phyloP scores from a whole-genome alignment of 305 asterid species.

The Coffea humblotiana region DNA sequence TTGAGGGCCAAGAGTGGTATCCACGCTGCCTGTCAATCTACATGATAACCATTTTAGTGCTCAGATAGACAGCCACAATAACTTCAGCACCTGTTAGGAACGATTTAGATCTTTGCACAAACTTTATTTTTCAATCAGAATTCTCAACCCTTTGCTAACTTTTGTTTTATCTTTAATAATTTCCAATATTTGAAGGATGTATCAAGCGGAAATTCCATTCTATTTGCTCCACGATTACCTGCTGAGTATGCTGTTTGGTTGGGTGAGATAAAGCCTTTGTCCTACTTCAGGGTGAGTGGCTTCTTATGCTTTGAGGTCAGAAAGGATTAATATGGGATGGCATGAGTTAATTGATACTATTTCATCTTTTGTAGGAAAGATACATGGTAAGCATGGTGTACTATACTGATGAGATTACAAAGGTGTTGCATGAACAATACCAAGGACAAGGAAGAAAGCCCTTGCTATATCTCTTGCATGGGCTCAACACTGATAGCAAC shows the following conservation, averaged over 20 bases:
- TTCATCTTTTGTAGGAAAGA: slow-evolving; percentile 55
- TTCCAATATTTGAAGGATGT: slow-evolving; percentile 56
- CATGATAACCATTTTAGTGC: neutral
- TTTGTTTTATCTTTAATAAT: slow-evolving; percentile 11
- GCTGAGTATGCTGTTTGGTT: slow-evolving; percentile 88
- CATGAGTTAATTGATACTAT: slow-evolving; percentile 17
- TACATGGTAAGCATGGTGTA: slow-evolving; percentile 60
- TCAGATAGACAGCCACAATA: neutral
- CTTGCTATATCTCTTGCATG: slow-evolving; percentile 78
- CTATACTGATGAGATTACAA: slow-evolving; percentile 73
- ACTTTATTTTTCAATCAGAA: slow-evolving; percentile 2
- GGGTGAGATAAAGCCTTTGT: slow-evolving; percentile 78
- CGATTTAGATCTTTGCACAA: neutral
- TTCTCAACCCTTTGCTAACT: neutral
- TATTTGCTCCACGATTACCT: slow-evolving; percentile 87
- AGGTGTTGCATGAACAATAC: slow-evolving; percentile 55
- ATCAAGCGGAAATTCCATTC: slow-evolving; percentile 72
- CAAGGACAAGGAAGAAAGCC: slow-evolving; percentile 71
- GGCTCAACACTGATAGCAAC: slow-evolving; percentile 85
- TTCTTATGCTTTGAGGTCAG: slow-evolving; percentile 1
- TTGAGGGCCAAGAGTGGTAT: neutral
- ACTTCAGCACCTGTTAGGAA: neutral
- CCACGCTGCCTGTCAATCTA: neutral
- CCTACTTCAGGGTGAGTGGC: slow-evolving; percentile 73
- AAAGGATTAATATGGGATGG: slow-evolving; percentile 4